phyloP scores from a whole-genome alignment of 371 early-diverging fungal species.

The Rhizopus arrhizus region DNA sequence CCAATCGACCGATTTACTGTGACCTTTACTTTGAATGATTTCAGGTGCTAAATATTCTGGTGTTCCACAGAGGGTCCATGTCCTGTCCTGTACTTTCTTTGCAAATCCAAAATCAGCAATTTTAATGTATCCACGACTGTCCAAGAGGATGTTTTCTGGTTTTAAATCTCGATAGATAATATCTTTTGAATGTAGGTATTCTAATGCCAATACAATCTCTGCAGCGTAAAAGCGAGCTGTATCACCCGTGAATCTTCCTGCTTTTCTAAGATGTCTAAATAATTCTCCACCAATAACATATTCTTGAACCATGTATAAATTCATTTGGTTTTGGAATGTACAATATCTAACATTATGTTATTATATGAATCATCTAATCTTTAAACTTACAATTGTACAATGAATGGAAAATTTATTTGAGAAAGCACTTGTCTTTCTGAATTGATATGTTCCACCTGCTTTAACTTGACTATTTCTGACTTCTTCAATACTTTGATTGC shows the following conservation, averaged over 20 bases:
- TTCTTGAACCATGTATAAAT: conserved; percentile 95
- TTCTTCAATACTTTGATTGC: conserved; percentile 95
- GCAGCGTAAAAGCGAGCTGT: conserved; percentile 85
- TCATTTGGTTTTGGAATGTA: conserved; percentile 89
- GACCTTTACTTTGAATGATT: conserved; percentile 96
- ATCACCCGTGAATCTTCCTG: conserved; percentile 87
- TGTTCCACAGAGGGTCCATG: conserved; percentile 98
- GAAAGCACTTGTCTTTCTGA: conserved; percentile 93
- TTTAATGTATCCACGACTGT: conserved; percentile 91
- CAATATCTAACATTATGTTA: conserved; percentile 52
- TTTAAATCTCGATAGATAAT: conserved; percentile 96
- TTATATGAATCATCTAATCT: conserved; percentile 67
- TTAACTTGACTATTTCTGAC: conserved; percentile 85
- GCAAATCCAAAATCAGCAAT: conserved; percentile 99
- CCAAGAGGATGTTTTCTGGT: conserved; percentile 94
- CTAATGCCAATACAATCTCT: conserved; percentile 79
- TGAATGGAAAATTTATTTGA: conserved; percentile 89
- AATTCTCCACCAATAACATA: conserved; percentile 97
- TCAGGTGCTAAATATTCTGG: conserved; percentile 99
- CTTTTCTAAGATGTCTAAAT: conserved; percentile 91
- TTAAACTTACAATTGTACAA: conserved; percentile 82
- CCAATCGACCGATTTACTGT: conserved; percentile 97
- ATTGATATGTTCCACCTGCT: conserved; percentile 97
- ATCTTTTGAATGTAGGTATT: conserved; percentile 90
- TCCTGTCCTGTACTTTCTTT: conserved; percentile 77